phyloP scores from a whole-genome alignment of 2,329 filamentous ascomycete species.

The Metarhizium robertsii region DNA sequence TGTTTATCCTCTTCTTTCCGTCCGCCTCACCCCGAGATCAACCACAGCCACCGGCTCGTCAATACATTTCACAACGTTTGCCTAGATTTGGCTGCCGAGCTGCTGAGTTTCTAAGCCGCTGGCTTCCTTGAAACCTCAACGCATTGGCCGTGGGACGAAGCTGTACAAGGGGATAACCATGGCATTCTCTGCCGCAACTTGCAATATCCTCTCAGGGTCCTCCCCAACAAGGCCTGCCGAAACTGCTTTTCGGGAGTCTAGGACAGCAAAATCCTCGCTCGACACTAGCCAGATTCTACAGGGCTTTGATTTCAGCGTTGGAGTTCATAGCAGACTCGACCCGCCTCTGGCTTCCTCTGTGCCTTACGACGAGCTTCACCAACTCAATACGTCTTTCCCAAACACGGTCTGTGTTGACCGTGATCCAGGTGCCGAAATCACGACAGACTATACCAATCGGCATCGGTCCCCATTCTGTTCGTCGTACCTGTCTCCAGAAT shows the following conservation, averaged over 20 bases:
- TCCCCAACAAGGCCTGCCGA: neutral
- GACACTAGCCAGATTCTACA: neutral
- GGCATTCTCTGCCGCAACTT: neutral
- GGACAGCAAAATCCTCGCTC: neutral
- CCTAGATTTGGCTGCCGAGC: neutral
- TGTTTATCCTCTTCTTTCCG: neutral
- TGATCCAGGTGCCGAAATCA: neutral
- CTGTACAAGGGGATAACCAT: neutral
- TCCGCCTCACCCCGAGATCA: neutral
- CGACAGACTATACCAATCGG: neutral
- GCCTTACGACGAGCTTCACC: neutral
- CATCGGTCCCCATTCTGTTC: neutral
- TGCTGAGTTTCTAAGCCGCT: neutral
- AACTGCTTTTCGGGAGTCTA: neutral
- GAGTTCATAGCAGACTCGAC: neutral
- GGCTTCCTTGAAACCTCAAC: neutral
- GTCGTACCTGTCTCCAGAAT: slow-evolving; percentile 3
- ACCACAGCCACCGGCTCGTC: neutral
- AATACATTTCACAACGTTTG: neutral
- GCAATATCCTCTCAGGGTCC: neutral
- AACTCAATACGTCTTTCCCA: neutral
- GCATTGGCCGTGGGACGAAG: neutral
- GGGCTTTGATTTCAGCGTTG: neutral
- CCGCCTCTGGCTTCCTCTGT: neutral
- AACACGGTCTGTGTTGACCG: neutral